phyloP scores from a whole-genome alignment of 179 eudicot species.

The Corrigiola litoralis region DNA sequence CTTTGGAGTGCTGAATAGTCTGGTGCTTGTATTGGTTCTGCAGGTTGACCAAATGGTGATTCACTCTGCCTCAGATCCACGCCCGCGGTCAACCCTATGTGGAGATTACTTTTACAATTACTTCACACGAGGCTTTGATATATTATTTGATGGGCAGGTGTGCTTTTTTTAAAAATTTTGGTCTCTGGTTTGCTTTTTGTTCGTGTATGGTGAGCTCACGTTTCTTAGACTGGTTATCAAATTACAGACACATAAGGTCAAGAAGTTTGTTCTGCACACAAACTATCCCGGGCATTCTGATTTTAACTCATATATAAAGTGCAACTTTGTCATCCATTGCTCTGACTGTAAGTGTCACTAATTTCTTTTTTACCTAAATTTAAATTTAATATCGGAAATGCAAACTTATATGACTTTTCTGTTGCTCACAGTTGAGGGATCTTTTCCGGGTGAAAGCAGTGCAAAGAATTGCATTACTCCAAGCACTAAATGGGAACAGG shows the following conservation, averaged over 20 bases:
- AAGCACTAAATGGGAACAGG: constrained; percentile 93
- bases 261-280: constrained; percentile 92
- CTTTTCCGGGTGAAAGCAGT: constrained; percentile 47
- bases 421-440: constrained; percentile 49
- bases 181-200: not conserved
- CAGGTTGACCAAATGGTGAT: constrained; percentile 99
- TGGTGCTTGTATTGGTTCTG: constrained; percentile 4
- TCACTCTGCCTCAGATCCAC: constrained; percentile 88
- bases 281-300: constrained; percentile 97
- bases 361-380: not conserved
- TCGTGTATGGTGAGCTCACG: not conserved
- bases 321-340: constrained; percentile 73
- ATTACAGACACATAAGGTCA: constrained; percentile 84
- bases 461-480: constrained; percentile 71
- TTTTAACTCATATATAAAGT: constrained; percentile 91
- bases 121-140: constrained; percentile 89
- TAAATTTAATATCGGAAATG: not conserved
- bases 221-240: constrained; percentile 15
- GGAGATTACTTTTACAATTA: constrained; percentile 97
- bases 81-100: constrained; percentile 85
- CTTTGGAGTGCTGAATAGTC: not conserved
- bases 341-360: constrained; percentile 61
- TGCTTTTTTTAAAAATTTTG: not conserved
- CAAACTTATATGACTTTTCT: constrained; percentile 10
- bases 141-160: constrained; percentile 96